phyloP scores from a whole-genome alignment of 768 basidiomycete genomes.

The Podaxis sp. region DNA sequence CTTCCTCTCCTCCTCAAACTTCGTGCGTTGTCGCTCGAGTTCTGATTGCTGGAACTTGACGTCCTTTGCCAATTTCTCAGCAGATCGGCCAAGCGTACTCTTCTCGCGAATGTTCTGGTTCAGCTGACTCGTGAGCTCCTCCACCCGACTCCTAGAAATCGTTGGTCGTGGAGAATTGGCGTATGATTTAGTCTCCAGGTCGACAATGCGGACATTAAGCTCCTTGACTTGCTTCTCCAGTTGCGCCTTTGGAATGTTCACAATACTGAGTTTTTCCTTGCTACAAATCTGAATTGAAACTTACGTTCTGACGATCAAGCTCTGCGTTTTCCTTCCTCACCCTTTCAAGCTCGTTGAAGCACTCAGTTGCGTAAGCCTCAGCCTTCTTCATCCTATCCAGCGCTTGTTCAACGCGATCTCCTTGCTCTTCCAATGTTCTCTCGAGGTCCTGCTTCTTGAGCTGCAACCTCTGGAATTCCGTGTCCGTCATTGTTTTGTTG shows the following conservation, averaged over 20 bases:
- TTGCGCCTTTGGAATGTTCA: constrained; percentile 51
- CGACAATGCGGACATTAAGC: constrained; percentile 77
- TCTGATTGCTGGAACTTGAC: constrained; percentile 56
- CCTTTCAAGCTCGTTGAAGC: constrained; percentile 73
- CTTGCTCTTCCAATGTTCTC: constrained; percentile 74
- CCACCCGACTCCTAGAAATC: constrained; percentile 60
- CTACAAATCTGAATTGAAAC: constrained; percentile 14
- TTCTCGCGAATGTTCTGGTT: constrained; percentile 51
- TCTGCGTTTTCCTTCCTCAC: constrained; percentile 80
- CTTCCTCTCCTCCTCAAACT: constrained; percentile 67
- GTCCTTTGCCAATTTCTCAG: constrained; percentile 44
- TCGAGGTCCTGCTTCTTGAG: constrained; percentile 83
- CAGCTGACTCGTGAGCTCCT: constrained; percentile 67
- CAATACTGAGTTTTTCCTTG: neutral
- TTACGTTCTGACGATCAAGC: constrained; percentile 75
- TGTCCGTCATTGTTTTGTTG: constrained; percentile 67
- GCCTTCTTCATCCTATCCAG: constrained; percentile 82
- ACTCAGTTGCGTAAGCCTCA: constrained; percentile 72
- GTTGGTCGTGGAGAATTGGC: constrained; percentile 60
- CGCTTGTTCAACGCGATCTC: constrained; percentile 69
- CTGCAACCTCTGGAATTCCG: constrained; percentile 72
- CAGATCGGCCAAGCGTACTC: constrained; percentile 42
- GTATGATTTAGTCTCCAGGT: constrained; percentile 79
- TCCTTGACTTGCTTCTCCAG: constrained; percentile 88
- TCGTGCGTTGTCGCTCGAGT: constrained; percentile 57